Percentiles rank a stretch among this genome's conserved stretches.
phyloP scores from a whole-genome alignment of 805 yeast species.

The Deakozyma indianensis region DNA sequence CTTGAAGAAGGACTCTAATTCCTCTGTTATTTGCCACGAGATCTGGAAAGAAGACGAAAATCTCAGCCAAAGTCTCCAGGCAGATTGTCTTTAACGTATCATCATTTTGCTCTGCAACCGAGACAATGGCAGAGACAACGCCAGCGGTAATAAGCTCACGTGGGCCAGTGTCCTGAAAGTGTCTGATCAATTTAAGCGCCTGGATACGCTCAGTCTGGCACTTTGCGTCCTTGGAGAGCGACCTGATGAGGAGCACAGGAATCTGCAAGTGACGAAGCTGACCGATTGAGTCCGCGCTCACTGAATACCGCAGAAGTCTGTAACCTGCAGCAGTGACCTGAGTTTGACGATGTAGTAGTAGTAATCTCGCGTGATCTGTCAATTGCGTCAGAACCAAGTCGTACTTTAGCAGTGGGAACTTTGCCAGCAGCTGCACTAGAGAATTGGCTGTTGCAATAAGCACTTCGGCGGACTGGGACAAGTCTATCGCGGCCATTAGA shows the following conservation, averaged over 20 bases:
- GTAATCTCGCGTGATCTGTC: slow-evolving; percentile 35
- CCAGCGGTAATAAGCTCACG: slow-evolving; percentile 41
- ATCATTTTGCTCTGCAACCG: slow-evolving; percentile 41
- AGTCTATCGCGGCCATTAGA: slow-evolving; percentile 14
- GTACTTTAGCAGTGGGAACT: slow-evolving; percentile 43
- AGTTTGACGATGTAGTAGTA: slow-evolving; percentile 42
- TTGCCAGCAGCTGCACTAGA: slow-evolving; percentile 39
- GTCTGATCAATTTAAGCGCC: slow-evolving; percentile 57
- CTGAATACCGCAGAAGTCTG: slow-evolving; percentile 52
- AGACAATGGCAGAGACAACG: slow-evolving; percentile 49
- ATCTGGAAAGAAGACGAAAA: slow-evolving; percentile 31
- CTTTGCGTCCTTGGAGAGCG: slow-evolving; percentile 45
- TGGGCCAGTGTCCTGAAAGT: slow-evolving; percentile 43
- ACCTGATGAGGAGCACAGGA: slow-evolving; percentile 46
- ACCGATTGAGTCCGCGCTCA: slow-evolving; percentile 40
- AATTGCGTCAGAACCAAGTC: slow-evolving; percentile 36
- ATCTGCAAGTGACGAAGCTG: slow-evolving; percentile 34
- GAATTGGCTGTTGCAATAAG: slow-evolving; percentile 52
- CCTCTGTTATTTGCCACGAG: slow-evolving; percentile 32
- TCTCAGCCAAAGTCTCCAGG: slow-evolving; percentile 39
- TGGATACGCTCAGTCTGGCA: slow-evolving; percentile 55
- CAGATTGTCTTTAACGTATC: slow-evolving; percentile 37
- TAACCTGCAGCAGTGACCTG: slow-evolving; percentile 65
- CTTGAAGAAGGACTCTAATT: slow-evolving; percentile 28
- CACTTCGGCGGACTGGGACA: slow-evolving; percentile 33